Conservation (phyloP, 495 filamentous ascomycete species). For the Penicillium ochrochloron region DNA sequence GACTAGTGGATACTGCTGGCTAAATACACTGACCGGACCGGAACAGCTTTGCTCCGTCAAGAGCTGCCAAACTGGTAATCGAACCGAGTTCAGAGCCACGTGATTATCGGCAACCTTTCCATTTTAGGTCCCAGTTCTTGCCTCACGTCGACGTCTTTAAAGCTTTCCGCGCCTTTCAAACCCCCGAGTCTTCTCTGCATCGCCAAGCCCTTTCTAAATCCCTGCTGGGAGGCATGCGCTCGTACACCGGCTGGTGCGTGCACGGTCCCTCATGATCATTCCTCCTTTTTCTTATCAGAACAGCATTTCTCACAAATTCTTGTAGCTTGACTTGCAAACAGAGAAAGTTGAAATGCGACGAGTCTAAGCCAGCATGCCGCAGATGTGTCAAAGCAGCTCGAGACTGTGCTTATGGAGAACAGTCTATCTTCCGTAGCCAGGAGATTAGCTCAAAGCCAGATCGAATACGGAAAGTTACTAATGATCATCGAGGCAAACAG, state of each 20-base stretch:
- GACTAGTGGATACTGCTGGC: too few relatives aligned
- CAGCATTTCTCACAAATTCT: background rate
- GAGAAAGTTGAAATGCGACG: constrained; percentile 1
- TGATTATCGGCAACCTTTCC: background rate
- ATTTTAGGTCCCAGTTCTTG: background rate
- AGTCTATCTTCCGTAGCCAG: background rate
- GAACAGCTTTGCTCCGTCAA: too few relatives aligned
- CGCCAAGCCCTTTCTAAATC: too few relatives aligned
- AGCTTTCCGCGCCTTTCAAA: too few relatives aligned
- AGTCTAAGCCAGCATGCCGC: background rate
- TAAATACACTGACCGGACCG: too few relatives aligned
- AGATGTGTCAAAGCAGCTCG: background rate
- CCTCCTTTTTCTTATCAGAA: background rate
- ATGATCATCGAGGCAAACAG: background rate
- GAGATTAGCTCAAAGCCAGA: background rate
- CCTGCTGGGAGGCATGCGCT: constrained; percentile 4
- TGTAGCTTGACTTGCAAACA: background rate
- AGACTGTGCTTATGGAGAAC: background rate
- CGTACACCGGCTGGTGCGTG: background rate
- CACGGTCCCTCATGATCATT: background rate
- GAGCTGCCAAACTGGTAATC: background rate
- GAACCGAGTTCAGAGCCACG: background rate
- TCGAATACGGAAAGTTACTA: background rate
- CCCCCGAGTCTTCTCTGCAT: too few relatives aligned
- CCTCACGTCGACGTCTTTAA: too few relatives aligned